Conservation (phyloP, 768 basidiomycete species). For the Suillus plorans region DNA sequence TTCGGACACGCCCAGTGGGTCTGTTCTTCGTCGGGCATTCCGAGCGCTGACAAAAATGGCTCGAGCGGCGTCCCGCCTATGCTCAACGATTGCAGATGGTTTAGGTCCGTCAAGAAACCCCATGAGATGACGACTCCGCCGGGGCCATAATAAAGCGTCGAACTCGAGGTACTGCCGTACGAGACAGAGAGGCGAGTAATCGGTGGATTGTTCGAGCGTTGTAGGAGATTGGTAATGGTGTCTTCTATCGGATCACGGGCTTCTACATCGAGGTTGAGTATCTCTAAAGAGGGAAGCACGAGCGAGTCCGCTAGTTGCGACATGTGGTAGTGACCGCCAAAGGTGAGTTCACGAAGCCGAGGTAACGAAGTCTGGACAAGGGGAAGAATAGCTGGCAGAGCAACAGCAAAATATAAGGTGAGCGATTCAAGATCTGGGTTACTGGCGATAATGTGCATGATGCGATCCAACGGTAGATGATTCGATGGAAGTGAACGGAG, state of each 20-base stretch:
- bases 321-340: slow-evolving; percentile 71
- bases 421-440: slow-evolving; percentile 58
- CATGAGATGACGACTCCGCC: slow-evolving; percentile 63
- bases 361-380: slow-evolving; percentile 52
- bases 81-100: slow-evolving; percentile 55
- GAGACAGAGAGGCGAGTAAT: slow-evolving; percentile 62
- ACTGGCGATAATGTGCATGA: slow-evolving; percentile 61
- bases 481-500: slow-evolving; percentile 65
- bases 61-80: slow-evolving; percentile 69
- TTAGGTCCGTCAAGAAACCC: slow-evolving; percentile 62
- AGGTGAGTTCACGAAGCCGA: slow-evolving; percentile 50
- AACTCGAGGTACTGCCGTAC: slow-evolving; percentile 43
- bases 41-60: slow-evolving; percentile 56
- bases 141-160: slow-evolving; percentile 57
- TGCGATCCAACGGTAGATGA: slow-evolving; percentile 64
- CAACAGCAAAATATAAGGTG: slow-evolving; percentile 60
- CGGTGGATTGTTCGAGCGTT: slow-evolving; percentile 58
- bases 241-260: slow-evolving; percentile 76
- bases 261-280: slow-evolving; percentile 68
- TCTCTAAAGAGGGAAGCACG: slow-evolving; percentile 54
- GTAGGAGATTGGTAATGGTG: slow-evolving; percentile 57
- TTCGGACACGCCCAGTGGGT: slow-evolving; percentile 64
- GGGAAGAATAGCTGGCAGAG: slow-evolving; percentile 63
- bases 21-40: slow-evolving; percentile 58
- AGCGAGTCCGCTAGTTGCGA: slow-evolving; percentile 61